Evolutionary conservation across 116 monocot species (phyloP).

Genomic region (Papilionanthe hybrid): DNA sequence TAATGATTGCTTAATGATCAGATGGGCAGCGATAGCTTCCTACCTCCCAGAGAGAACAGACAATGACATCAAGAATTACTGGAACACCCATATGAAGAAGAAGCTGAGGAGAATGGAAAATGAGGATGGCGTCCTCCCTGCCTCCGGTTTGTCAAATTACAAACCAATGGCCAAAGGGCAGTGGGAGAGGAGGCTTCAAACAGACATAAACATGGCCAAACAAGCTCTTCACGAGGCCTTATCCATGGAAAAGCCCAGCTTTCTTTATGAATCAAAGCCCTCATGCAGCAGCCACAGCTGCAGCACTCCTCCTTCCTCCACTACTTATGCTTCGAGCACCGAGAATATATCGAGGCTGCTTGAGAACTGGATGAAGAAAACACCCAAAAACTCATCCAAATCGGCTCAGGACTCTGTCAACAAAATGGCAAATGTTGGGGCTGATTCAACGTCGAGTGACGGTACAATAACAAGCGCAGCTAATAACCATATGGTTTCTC

Average conservation of each 20-base stretch:
- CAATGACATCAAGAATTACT: constrained; percentile 68
- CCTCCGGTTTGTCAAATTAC: neutral
- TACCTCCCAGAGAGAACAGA: constrained; percentile 62
- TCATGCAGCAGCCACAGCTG: neutral
- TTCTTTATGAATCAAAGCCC: neutral
- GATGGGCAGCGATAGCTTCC: constrained; percentile 63
- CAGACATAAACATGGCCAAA: constrained; percentile 47
- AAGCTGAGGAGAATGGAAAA: constrained; percentile 18
- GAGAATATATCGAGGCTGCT: constrained; percentile 47
- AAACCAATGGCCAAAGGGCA: constrained; percentile 22
- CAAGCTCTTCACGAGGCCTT: constrained; percentile 40
- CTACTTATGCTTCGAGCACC: constrained; percentile 33
- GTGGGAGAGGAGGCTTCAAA: constrained; percentile 59
- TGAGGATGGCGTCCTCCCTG: neutral
- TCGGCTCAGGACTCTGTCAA: neutral
- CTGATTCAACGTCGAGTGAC: neutral
- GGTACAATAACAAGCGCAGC: neutral
- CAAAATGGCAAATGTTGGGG: neutral
- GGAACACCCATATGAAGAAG: constrained; percentile 53
- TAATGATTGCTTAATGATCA: constrained; percentile 1
- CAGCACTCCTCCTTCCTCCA: neutral
- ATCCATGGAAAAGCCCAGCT: constrained; percentile 8
- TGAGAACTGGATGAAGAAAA: constrained; percentile 23
- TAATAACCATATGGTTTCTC: neutral
- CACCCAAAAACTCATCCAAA: neutral